These are phyloP conservation scores for Exophiala sideris DNA, from an alignment of 2,329 filamentous ascomycete genomes.

Conservation along the genomic window DNA sequence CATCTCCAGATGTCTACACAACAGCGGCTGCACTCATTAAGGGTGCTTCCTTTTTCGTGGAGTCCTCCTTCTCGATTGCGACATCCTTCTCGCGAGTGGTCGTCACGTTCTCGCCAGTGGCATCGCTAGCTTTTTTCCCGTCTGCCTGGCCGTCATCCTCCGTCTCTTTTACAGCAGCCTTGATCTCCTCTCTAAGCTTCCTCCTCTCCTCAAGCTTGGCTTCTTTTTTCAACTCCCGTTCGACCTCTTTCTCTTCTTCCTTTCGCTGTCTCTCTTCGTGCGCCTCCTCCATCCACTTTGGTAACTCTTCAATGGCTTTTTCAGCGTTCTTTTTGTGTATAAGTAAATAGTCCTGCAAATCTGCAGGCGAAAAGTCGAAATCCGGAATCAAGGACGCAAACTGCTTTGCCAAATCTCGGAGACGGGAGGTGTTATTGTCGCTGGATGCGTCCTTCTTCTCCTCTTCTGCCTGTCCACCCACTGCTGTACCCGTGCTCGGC, in stretches of 20 bases:
- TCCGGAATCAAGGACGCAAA: conserved; percentile 49
- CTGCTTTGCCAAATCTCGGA: conserved; percentile 41
- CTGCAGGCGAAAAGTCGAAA: conserved; percentile 49
- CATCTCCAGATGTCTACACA: too few species aligned
- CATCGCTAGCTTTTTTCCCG: not conserved
- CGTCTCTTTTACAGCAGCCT: conserved; percentile 15
- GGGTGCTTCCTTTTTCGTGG: too few species aligned
- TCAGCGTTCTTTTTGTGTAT: conserved; percentile 48
- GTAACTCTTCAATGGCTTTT: conserved; percentile 43
- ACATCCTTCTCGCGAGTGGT: not conserved
- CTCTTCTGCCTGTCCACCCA: not conserved
- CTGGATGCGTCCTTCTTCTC: not conserved
- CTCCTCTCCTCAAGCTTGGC: conserved; percentile 8
- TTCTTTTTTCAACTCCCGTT: conserved; percentile 13
- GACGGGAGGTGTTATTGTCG: not conserved
- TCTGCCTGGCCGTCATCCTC: conserved; percentile 3
- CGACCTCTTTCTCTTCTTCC: conserved; percentile 26
- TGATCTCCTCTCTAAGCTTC: conserved; percentile 15
- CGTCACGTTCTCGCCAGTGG: not conserved
- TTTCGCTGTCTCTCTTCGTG: conserved; percentile 19
- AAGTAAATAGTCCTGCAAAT: conserved; percentile 54
- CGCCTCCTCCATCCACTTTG: conserved; percentile 36
- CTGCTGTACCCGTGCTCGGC: conserved; percentile 1
- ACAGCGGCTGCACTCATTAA: too few species aligned
- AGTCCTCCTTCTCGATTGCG: not conserved